Evolutionary conservation across 2,329 filamentous ascomycete species (phyloP).

Genomic region (Penicillium glabrum): DNA sequence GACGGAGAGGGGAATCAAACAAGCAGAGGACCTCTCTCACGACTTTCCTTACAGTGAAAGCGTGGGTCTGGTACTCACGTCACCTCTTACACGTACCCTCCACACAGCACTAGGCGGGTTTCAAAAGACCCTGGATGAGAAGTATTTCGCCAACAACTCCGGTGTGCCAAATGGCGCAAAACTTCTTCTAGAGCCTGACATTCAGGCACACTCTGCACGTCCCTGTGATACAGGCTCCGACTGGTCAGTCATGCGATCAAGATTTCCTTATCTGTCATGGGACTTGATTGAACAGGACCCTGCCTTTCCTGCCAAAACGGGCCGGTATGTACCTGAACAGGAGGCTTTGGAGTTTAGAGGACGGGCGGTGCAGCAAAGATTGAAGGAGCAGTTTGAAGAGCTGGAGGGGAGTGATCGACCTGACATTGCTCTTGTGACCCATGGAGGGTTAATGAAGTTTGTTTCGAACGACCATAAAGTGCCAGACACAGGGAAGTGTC

Average conservation of each 20-base stretch:
- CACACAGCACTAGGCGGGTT: conserved; percentile 17
- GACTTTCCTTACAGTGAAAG: conserved; percentile 6
- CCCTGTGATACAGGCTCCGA: conserved; percentile 16
- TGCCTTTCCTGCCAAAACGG: background rate
- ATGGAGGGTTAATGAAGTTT: conserved; percentile 10
- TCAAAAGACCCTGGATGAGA: conserved; percentile 5
- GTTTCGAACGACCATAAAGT: background rate
- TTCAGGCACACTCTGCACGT: conserved; percentile 13
- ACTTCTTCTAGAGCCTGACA: conserved; percentile 8
- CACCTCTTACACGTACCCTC: conserved; percentile 14
- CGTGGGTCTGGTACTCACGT: conserved; percentile 15
- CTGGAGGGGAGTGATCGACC: conserved; percentile 1
- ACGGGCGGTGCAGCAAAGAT: background rate
- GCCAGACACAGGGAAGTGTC: background rate
- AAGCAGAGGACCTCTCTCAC: conserved; percentile 6
- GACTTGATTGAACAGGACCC: background rate
- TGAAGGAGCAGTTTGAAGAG: conserved; percentile 2
- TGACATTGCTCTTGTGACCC: conserved; percentile 16
- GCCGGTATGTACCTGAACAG: background rate
- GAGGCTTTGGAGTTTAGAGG: background rate
- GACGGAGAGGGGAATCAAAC: conserved; percentile 12
- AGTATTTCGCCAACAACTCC: conserved; percentile 3
- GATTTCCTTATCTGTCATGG: conserved; percentile 12
- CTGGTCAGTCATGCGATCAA: background rate
- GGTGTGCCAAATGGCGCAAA: conserved; percentile 1